Evolutionary conservation across 2,329 filamentous ascomycete genomes (phyloP).

Genomic region (Colletotrichum kahawae): DNA sequence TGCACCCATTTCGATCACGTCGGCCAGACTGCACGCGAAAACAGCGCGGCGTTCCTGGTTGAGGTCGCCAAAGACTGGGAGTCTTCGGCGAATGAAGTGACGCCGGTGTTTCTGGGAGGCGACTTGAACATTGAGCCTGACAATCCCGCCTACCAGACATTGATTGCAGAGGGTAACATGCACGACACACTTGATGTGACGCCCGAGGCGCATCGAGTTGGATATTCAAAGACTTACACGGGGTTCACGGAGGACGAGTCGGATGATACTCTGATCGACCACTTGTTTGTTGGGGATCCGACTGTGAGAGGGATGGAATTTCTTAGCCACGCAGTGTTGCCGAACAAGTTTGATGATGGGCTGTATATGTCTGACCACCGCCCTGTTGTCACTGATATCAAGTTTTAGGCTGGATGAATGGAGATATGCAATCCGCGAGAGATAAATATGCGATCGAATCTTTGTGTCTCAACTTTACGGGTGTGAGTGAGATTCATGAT

Average conservation of each 20-base stretch:
- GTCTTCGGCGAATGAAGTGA: not conserved
- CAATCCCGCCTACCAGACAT: constrained; percentile 28
- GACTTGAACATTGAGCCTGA: constrained; percentile 35
- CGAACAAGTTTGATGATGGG: constrained; percentile 29
- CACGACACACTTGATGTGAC: constrained; percentile 30
- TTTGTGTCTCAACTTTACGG: not conserved
- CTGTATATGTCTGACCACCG: constrained; percentile 38
- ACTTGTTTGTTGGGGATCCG: constrained; percentile 35
- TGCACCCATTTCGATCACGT: constrained; percentile 60
- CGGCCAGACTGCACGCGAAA: constrained; percentile 44
- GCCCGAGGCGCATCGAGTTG: constrained; percentile 25
- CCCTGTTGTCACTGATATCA: constrained; percentile 33
- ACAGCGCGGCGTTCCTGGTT: constrained; percentile 43
- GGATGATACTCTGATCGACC: constrained; percentile 27
- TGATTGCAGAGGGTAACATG: constrained; percentile 27
- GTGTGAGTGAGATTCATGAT: not conserved
- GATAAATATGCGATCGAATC: not conserved
- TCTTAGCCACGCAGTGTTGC: constrained; percentile 29
- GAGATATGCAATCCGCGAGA: not conserved
- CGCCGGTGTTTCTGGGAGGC: constrained; percentile 35
- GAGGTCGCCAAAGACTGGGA: constrained; percentile 31
- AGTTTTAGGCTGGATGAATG: not conserved
- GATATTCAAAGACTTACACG: constrained; percentile 34
- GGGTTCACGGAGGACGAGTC: constrained; percentile 28
- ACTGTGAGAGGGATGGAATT: constrained; percentile 24